phyloP scores from a whole-genome alignment of 257 asterid genomes.

The Rhazya stricta region DNA sequence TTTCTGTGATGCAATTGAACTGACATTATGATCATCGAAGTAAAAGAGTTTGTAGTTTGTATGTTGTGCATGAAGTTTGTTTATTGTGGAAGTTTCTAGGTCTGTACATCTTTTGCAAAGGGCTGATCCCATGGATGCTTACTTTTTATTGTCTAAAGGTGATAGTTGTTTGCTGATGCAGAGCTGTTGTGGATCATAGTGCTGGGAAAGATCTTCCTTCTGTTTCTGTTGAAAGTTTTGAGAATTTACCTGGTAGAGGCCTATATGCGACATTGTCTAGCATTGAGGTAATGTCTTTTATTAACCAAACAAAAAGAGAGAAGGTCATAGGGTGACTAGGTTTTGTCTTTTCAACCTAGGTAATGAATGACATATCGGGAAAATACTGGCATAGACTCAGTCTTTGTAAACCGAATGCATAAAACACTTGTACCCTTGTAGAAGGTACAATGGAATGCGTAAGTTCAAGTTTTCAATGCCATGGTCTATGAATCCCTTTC shows the following conservation, averaged over 20 bases:
- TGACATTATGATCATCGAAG: background rate
- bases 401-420: too few species aligned
- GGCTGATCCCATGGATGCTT: background rate
- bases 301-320: too few species aligned
- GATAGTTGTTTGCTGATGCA: conserved; percentile 33
- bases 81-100: background rate
- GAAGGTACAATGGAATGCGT: too few species aligned
- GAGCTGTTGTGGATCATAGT: conserved; percentile 97
- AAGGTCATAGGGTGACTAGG: background rate
- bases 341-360: background rate
- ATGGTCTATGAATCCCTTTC: too few species aligned
- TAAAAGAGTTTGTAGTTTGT: background rate
- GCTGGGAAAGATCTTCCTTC: conserved; percentile 89
- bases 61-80: background rate
- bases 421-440: too few species aligned
- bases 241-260: conserved; percentile 95
- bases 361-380: background rate
- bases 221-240: conserved; percentile 81
- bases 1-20: background rate
- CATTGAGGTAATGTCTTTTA: conserved; percentile 60
- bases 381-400: too few species aligned
- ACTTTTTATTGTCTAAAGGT: background rate
- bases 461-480: too few species aligned
- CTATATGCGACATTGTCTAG: conserved; percentile 80
- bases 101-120: background rate